Conservation (phyloP, 164 flowering plant species). For the Vitis riparia region DNA sequence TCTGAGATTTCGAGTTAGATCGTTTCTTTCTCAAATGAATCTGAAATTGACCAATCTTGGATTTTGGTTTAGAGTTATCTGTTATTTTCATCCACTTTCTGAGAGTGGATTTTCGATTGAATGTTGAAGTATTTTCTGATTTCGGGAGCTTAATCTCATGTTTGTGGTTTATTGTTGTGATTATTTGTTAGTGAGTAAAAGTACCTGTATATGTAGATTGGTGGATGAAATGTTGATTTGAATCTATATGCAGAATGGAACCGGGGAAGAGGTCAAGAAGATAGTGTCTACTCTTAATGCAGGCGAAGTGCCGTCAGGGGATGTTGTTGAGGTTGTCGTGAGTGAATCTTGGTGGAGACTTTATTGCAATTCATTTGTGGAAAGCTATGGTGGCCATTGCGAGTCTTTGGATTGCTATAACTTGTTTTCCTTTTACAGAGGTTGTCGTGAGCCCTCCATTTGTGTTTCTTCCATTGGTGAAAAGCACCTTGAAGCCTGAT, state of each 20-base stretch:
- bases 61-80: too few relatives aligned
- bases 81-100: too few relatives aligned
- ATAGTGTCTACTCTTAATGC: constrained; percentile 64
- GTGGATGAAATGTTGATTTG: not conserved
- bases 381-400: not conserved
- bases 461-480: constrained; percentile 70
- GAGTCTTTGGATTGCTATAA: too few relatives aligned
- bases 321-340: constrained; percentile 90
- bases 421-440: constrained; percentile 47
- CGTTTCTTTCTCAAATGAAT: too few relatives aligned
- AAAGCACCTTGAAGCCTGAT: constrained; percentile 57
- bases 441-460: constrained; percentile 89
- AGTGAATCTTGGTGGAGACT: constrained; percentile 9
- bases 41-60: too few relatives aligned
- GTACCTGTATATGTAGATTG: not conserved
- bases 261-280: constrained; percentile 84
- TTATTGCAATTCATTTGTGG: not conserved
- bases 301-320: constrained; percentile 66
- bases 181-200: not conserved
- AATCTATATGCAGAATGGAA: constrained; percentile 72
- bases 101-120: too few relatives aligned
- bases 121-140: not conserved
- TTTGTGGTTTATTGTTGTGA: not conserved
- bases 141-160: not conserved
- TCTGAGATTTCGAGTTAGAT: too few relatives aligned